Conservation (phyloP, 352 stramenopile species). For the Paralagenidium karlingii region DNA sequence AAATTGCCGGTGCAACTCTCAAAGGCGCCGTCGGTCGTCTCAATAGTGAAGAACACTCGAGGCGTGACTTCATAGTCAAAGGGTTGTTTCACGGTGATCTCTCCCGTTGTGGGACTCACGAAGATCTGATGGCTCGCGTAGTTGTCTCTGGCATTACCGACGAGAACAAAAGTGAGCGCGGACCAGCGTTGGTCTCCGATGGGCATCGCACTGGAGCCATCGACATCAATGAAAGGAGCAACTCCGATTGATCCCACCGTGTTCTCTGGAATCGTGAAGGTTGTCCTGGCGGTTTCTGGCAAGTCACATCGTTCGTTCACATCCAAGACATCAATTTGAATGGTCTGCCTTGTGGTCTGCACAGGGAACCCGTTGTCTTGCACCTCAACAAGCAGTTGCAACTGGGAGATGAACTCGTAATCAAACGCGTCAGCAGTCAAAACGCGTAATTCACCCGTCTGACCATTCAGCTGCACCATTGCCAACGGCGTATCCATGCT, state of each 20-base stretch:
- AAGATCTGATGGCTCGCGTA: too few species aligned
- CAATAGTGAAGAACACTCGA: slow-evolving; percentile 1
- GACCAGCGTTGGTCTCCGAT: slow-evolving; percentile 4
- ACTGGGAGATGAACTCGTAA: slow-evolving; percentile 5
- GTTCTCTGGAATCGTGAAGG: slow-evolving; percentile 9
- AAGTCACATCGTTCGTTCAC: slow-evolving; percentile 11
- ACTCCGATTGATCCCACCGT: slow-evolving; percentile 5
- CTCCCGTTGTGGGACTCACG: too few species aligned
- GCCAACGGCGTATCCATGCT: slow-evolving; percentile 2
- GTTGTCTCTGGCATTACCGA: slow-evolving; percentile 1
- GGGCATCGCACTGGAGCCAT: slow-evolving; percentile 5
- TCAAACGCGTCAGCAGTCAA: slow-evolving; percentile 6
- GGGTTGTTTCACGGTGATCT: slow-evolving; percentile 2
- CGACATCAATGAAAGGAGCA: slow-evolving; percentile 7
- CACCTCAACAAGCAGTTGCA: slow-evolving; percentile 5
- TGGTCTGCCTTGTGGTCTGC: neutral
- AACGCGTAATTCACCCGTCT: slow-evolving; percentile 5
- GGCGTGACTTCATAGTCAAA: slow-evolving; percentile 10
- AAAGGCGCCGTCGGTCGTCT: slow-evolving; percentile 9
- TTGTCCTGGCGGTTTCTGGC: neutral
- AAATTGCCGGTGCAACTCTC: slow-evolving; percentile 6
- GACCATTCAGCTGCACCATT: neutral
- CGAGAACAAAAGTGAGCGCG: slow-evolving; percentile 4
- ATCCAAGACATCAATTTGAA: slow-evolving; percentile 5
- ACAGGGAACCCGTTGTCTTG: slow-evolving; percentile 10